Conservation (phyloP, 179 eudicot genomes). For the Beta corolliflora region DNA sequence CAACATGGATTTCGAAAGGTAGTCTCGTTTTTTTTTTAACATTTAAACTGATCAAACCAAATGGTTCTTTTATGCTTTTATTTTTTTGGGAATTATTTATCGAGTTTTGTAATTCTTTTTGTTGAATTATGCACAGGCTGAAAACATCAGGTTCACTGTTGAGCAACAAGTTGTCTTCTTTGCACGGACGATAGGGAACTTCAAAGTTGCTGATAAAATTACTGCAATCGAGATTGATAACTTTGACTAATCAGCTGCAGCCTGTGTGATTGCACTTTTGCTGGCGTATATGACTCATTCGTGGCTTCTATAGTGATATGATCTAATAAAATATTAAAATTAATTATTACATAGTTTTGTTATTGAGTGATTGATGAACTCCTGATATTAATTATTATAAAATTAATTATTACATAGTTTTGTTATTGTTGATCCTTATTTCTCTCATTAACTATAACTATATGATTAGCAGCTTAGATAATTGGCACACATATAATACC, state of each 20-base stretch:
- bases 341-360: no score
- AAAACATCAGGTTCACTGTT: slow-evolving; percentile 82
- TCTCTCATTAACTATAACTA: no score
- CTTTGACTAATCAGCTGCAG: slow-evolving; percentile 49
- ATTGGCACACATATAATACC: background rate
- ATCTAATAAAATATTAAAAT: no score
- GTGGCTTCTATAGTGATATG: no score
- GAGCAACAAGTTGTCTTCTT: slow-evolving; percentile 98
- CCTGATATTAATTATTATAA: background rate
- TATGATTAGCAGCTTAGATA: background rate
- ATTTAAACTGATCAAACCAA: background rate
- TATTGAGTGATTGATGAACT: background rate
- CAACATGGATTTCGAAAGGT: slow-evolving; percentile 98
- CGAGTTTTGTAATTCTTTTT: no score
- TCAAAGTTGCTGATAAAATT: slow-evolving; percentile 78
- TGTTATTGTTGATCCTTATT: no score
- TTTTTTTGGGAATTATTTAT: no score
- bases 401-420: no score
- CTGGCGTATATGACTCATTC: background rate
- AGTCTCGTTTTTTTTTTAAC: slow-evolving; percentile 4
- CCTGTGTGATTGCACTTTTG: slow-evolving; percentile 5
- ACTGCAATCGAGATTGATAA: slow-evolving; percentile 80
- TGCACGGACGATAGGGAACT: slow-evolving; percentile 77
- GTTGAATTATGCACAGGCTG: slow-evolving; percentile 58
- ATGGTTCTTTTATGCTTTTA: background rate